Base-by-base conservation (phyloP, 2,329 filamentous ascomycete species). In the Fusarium mangiferae region DNA sequence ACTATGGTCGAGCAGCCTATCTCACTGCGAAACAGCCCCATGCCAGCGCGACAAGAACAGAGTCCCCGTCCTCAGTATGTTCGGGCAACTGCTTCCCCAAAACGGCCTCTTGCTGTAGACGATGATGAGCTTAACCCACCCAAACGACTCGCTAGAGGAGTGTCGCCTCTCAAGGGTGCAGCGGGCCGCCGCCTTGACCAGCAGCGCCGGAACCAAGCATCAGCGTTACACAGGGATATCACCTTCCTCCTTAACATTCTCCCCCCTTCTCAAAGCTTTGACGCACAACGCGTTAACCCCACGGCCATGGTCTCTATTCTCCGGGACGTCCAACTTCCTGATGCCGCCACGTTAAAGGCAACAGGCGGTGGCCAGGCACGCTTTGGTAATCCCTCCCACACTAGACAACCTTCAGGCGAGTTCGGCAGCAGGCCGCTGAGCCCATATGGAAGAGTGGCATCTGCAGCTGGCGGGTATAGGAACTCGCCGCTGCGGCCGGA, bases 111-210 rank as follows among this genome's bases (percentile, higher is more conserved):
- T 44, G 89, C 88, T 5, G 75, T 81, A 17, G 93, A 95, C 66
- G 95, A 98, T 45, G 92, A 94, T 42, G 91, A 92, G 69, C 84
- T 88, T 42, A 90, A 90, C 74, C 92, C 93, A 26, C 94, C 95
- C 2, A 93, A 95, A 76, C 98, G 98, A 81, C 88, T 98, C 58
- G 90, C 92, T 55, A 91, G 97, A 49, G 95, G 93, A n/a, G 95
- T 94, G 64, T 98, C 96, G 10, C 96, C 97, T 0, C 87, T 98
- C 42, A 99, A 98, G 81, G 94, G 94, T 20, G 94, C 94, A 3
- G 94, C 96, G 42, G 94, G 94, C 33, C 92, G 95, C 63, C 92
- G 95, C 41, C 87, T 97, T 28, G 94, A 96, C 78, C 93, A 96
- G 80, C 91, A 94, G 80, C 88, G 90, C 58, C 87, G 91, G 10